Evolutionary conservation across 2,329 filamentous ascomycete species (phyloP), one percentile per base, ranked within the genome.

Genomic region (Triangularia setosa): DNA sequence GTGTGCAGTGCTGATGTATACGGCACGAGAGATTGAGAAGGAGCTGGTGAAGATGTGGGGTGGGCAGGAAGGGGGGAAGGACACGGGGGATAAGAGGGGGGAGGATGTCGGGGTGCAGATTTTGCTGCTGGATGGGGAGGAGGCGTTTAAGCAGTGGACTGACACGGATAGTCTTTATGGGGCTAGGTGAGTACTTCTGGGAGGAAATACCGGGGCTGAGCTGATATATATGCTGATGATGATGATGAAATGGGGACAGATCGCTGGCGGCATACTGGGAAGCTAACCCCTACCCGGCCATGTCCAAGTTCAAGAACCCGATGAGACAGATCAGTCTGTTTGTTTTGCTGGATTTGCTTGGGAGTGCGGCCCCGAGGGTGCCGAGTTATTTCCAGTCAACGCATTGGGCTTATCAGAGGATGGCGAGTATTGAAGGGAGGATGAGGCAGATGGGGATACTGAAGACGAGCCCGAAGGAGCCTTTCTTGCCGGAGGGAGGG

Each of bases 321-420:
- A 77, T 95, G 4, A 83, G 84, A 27, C 89, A 90, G 60, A 94
- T 96, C 67, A 87, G 86, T 48, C 79, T 94, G 11, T 97, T 98
- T 74, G 83, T 98, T 8, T 86, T 98, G n/a, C 85, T 98, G 28
- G 95, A 98, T 75, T 84, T 98, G 8, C 86, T 98, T 0, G 95
- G 95, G 8, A 79, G 86, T 0, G 78, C 84, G 11, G 76, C 85
- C 52, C 92, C 93, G 0, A 79, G 72, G 0, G 83, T 99, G 1
- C 92, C 92, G 1, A 96, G 92, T 0, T 97, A 94, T 79, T 97
- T 96, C 75, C 83, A 88, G 65, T 90, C 89, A 1, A 97, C 94
- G 0, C 94, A 98, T 75, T 97, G 94, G 94, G 93, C 93, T 0
- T 98, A 98, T 76, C 81, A 86, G 69, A 84, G 85, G 65, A 86